Conservation (phyloP, 2,329 filamentous ascomycete species). For the Cadophora sp. region DNA sequence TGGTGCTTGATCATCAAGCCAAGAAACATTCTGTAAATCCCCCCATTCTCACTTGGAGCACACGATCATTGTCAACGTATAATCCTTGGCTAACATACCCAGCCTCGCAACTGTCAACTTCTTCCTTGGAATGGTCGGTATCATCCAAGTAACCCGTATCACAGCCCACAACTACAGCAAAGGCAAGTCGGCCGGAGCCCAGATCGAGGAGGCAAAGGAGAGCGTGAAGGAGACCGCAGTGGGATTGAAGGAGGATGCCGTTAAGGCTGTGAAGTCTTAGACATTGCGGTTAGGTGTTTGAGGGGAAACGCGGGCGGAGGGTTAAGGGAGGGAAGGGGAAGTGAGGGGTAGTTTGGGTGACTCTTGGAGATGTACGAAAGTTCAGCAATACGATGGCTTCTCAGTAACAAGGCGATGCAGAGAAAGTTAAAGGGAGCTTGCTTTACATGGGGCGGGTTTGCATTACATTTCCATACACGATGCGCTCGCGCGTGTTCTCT, state of each 20-base stretch:
- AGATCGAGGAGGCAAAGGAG: slow-evolving; percentile 44
- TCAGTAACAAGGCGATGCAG: background rate
- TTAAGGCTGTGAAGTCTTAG: slow-evolving; percentile 48
- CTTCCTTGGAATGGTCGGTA: slow-evolving; percentile 89
- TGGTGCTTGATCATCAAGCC: slow-evolving; percentile 99
- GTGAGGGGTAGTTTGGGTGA: background rate
- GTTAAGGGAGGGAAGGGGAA: background rate
- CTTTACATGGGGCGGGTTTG: background rate
- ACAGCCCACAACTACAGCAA: slow-evolving; percentile 66
- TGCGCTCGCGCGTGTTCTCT: background rate
- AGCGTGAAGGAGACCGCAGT: slow-evolving; percentile 35
- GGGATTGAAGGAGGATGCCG: slow-evolving; percentile 46
- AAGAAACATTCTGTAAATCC: slow-evolving; percentile 81
- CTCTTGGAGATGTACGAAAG: slow-evolving; percentile 9
- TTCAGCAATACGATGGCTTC: background rate
- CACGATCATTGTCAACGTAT: background rate
- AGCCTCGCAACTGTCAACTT: slow-evolving; percentile 96
- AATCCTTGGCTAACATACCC: background rate
- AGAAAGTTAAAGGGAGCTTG: background rate
- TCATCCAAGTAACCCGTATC: slow-evolving; percentile 83
- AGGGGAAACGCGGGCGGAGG: background rate
- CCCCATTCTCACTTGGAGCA: background rate
- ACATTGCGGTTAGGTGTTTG: background rate
- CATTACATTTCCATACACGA: background rate
- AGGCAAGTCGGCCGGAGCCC: slow-evolving; percentile 53